Evolutionary conservation across 2,329 filamentous ascomycete species (phyloP).

Genomic region (Hypomyces rosellus): DNA sequence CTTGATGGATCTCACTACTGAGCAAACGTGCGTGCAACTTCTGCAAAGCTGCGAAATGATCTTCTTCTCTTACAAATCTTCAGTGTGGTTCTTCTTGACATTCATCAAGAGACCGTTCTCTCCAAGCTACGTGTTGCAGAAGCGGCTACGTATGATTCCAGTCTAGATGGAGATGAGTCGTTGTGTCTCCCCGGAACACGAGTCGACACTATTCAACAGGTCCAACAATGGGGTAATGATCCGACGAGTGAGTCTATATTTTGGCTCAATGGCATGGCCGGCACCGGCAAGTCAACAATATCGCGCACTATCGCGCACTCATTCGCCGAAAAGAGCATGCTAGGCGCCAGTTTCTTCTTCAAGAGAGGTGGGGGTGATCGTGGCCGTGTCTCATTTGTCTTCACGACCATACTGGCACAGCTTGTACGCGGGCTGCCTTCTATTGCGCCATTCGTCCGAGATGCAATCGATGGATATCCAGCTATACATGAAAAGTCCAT

Average conservation of each 20-base stretch:
- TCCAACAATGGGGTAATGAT: constrained; percentile 20
- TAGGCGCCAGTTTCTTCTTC: constrained; percentile 40
- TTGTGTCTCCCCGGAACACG: constrained; percentile 27
- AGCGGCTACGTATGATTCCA: constrained; percentile 29
- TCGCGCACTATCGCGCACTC: constrained; percentile 22
- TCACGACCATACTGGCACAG: constrained; percentile 34
- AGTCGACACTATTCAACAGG: constrained; percentile 22
- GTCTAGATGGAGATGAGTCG: constrained; percentile 21
- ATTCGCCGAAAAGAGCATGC: constrained; percentile 8
- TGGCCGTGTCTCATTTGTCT: constrained; percentile 28
- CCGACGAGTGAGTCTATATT: constrained; percentile 22
- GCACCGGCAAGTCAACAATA: constrained; percentile 35
- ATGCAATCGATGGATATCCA: constrained; percentile 26
- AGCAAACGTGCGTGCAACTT: constrained; percentile 2
- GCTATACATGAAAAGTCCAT: constrained; percentile 22
- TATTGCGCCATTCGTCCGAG: constrained; percentile 20
- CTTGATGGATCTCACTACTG: constrained; percentile 3
- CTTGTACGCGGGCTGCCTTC: constrained; percentile 23
- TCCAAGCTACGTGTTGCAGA: constrained; percentile 17
- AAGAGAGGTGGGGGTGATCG: constrained; percentile 35
- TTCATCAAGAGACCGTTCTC: constrained; percentile 18
- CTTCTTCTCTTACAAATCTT: not conserved
- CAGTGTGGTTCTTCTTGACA: constrained; percentile 3
- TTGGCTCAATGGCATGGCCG: constrained; percentile 34
- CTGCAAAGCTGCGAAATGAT: too few relatives aligned